Evolutionary conservation across 306 rosid species (phyloP), one percentile per base, ranked within the genome.

Genomic region (Arachis hypogaea): DNA sequence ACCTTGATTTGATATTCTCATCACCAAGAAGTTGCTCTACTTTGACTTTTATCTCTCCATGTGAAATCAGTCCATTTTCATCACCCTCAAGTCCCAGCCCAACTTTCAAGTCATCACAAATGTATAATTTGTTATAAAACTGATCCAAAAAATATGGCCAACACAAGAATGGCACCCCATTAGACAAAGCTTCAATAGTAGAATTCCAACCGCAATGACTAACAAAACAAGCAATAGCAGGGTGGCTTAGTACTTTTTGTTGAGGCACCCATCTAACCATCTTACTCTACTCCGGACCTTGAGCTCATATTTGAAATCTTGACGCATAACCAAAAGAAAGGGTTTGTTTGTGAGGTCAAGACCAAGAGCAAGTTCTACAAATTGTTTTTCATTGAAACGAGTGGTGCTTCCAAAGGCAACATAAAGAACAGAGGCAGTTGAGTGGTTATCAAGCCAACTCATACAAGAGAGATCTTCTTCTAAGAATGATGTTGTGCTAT

Each of bases 181-280:
- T 77, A 22, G 69, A 60, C 16, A 88, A 74, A 29, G 90, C 86
- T 43, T 88, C 88, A 11, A 81, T 22, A 6, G 59, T 55, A 9
- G 88, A 87, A 56, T 84, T 87, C 88, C 86, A 87, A 49, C 88
- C 88, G 56, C 88, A 88, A 50, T 86, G 87, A 64, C 77, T 84
- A 9, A 86, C 5, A 29, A 88, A 84, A 38, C 84, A 80, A 51
- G 85, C 86, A 7, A 82, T 40, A 18, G 85, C 58, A 55, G 82
- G 82, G 69, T 85, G 89, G 0, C 29, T 50, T 30, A 85, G 59
- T 1, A 69, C 86, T 58, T 76, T 80, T 22, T 60, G 72, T 52
- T 88, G 89, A 11, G 90, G 87, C 0, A 83, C 78, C 90, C 86
- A 84, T 10, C 57, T 29, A 10, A 84, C 69, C 0, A 87, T 54